Conservation (phyloP, 164 flowering plant genomes). For the Annona squamosa region DNA sequence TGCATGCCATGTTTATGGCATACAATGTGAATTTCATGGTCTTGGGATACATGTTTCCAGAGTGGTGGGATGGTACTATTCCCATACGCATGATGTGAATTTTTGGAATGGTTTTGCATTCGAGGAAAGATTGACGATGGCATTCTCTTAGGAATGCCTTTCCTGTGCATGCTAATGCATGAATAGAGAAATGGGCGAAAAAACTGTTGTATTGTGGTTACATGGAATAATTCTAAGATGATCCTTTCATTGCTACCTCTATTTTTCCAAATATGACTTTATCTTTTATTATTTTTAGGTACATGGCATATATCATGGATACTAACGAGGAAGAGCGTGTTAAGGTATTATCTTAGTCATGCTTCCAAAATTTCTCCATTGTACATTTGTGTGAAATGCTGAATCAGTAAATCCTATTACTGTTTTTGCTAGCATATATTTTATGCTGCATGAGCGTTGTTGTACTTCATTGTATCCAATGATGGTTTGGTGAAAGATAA, state of each 20-base stretch:
- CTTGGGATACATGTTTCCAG: no score
- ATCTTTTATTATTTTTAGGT: slow-evolving; percentile 40
- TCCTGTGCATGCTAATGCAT: no score
- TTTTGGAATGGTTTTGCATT: no score
- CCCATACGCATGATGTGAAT: no score
- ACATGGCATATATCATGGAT: slow-evolving; percentile 99
- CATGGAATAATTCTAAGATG: not conserved
- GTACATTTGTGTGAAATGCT: not conserved
- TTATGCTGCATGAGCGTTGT: not conserved
- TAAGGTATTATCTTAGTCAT: slow-evolving; percentile 45
- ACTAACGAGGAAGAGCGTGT: slow-evolving; percentile 95
- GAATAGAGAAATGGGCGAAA: no score
- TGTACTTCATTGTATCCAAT: not conserved
- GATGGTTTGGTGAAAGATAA: not conserved
- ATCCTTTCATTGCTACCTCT: not conserved
- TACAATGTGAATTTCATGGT: no score
- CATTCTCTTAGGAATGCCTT: no score
- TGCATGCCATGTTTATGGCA: no score
- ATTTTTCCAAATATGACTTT: not conserved
- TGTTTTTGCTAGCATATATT: not conserved
- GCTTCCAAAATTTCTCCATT: not conserved
- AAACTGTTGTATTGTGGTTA: not conserved
- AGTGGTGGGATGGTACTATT: no score
- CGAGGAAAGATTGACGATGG: no score
- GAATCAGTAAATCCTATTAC: not conserved